Evolutionary conservation across 2,329 filamentous ascomycete genomes (phyloP).

Genomic region (Exophiala calicioides): DNA sequence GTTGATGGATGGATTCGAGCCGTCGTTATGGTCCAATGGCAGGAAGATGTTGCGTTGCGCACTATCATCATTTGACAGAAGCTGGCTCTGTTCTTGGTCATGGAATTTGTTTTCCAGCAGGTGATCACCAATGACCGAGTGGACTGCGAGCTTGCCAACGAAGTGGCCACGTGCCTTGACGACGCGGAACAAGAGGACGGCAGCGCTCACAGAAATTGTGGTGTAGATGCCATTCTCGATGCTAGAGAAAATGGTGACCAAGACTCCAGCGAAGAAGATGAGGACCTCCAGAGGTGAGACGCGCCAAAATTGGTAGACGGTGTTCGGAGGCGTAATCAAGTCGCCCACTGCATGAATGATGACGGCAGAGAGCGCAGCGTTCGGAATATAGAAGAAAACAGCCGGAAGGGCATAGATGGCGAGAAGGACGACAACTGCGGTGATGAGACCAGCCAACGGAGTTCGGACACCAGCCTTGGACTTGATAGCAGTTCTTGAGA

Average conservation of each 20-base stretch:
- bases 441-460: conserved; percentile 86
- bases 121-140: conserved; percentile 79
- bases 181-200: conserved; percentile 78
- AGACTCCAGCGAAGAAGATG: conserved; percentile 90
- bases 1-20: conserved; percentile 80
- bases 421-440: conserved; percentile 78
- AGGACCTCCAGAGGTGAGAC: conserved; percentile 86
- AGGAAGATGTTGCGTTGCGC: conserved; percentile 74
- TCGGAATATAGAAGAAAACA: conserved; percentile 93
- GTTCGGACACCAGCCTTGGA: conserved; percentile 94
- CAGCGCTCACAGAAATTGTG: conserved; percentile 75
- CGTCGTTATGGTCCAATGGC: conserved; percentile 82
- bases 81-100: conserved; percentile 24
- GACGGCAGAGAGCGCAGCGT: conserved; percentile 75
- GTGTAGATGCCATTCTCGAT: conserved; percentile 94
- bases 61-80: conserved; percentile 32
- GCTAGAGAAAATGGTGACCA: conserved; percentile 81
- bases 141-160: conserved; percentile 78
- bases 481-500: conserved; percentile 94
- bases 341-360: conserved; percentile 97
- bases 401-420: conserved; percentile 86
- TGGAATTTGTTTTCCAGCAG: conserved; percentile 64
- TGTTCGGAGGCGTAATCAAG: conserved; percentile 86
- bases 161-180: conserved; percentile 81
- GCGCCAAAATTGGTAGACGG: conserved; percentile 91